Conservation (phyloP, 768 basidiomycete species). For the Termitomyces sp. region DNA sequence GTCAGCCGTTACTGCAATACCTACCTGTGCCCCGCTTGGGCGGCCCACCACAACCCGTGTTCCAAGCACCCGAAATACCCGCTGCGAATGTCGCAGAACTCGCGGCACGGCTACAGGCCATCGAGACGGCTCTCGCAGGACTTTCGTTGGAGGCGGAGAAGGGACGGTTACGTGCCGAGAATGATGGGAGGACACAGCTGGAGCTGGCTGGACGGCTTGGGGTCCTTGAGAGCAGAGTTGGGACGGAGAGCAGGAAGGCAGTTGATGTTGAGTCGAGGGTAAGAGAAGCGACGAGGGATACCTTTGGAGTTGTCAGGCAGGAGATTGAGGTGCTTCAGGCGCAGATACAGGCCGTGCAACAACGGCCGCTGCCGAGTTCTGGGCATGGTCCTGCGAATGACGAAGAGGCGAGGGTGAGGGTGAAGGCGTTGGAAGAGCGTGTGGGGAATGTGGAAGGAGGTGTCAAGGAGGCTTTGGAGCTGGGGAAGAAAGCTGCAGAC, state of each 20-base stretch:
- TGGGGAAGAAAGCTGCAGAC: slow-evolving; percentile 43
- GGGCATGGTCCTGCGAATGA: slow-evolving; percentile 29
- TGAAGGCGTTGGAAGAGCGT: slow-evolving; percentile 57
- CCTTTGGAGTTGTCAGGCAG: slow-evolving; percentile 42
- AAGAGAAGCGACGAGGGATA: slow-evolving; percentile 36
- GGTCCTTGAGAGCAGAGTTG: slow-evolving; percentile 47
- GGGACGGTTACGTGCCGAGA: slow-evolving; percentile 44
- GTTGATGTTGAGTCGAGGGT: slow-evolving; percentile 49
- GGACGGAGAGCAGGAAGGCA: slow-evolving; percentile 29
- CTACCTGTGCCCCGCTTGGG: slow-evolving; percentile 26
- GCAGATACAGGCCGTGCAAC: slow-evolving; percentile 27
- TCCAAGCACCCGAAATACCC: slow-evolving; percentile 51
- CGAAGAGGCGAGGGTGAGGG: slow-evolving; percentile 49
- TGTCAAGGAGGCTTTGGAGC: slow-evolving; percentile 68
- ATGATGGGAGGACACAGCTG: slow-evolving; percentile 40
- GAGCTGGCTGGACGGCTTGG: slow-evolving; percentile 53
- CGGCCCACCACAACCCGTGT: slow-evolving; percentile 21
- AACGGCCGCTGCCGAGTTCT: slow-evolving; percentile 11
- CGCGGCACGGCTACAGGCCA: slow-evolving; percentile 49
- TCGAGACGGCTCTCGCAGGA: slow-evolving; percentile 59
- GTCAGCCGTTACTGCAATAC: slow-evolving; percentile 24
- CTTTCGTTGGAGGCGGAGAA: slow-evolving; percentile 53
- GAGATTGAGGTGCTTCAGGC: slow-evolving; percentile 51
- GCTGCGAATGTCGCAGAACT: slow-evolving; percentile 65
- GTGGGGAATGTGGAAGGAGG: slow-evolving; percentile 55